A percentile compares a stretch with the other conserved stretches of the same genome.
Evolutionary conservation across 75 land plant species (phyloP).

Genomic region (Ceratopteris richardii): DNA sequence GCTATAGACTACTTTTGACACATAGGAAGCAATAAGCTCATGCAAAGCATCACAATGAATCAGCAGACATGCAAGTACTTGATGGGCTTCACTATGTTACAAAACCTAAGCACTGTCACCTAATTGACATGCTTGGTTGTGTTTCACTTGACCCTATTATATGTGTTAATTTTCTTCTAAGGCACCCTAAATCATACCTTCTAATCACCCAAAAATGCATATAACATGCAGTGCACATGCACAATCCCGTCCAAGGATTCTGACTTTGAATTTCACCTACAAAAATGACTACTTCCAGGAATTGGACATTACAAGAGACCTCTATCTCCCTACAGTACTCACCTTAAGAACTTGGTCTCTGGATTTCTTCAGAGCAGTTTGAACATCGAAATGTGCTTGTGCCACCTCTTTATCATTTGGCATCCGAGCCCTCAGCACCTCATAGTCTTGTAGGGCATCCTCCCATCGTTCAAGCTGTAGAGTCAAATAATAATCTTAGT

Average conservation of each 20-base stretch:
- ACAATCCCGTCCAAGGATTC: neutral
- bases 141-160: no score
- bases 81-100: no score
- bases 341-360: conserved; percentile 43
- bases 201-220: no score
- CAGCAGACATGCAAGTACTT: no score
- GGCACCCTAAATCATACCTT: no score
- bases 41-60: no score
- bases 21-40: no score
- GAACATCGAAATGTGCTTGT: conserved; percentile 51
- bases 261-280: conserved; percentile 18
- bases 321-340: conserved; percentile 47
- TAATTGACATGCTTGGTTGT: no score
- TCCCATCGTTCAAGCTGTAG: conserved; percentile 75
- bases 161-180: no score
- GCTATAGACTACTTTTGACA: no score
- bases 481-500: neutral
- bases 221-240: neutral
- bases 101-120: no score
- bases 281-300: conserved; percentile 28
- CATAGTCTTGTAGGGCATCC: conserved; percentile 67
- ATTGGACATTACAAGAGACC: conserved; percentile 39
- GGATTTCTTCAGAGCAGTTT: conserved; percentile 49
- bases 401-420: conserved; percentile 67
- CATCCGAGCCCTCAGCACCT: conserved; percentile 49